phyloP scores from a whole-genome alignment of 495 filamentous ascomycete genomes.

The Mytilinidion resinicola region DNA sequence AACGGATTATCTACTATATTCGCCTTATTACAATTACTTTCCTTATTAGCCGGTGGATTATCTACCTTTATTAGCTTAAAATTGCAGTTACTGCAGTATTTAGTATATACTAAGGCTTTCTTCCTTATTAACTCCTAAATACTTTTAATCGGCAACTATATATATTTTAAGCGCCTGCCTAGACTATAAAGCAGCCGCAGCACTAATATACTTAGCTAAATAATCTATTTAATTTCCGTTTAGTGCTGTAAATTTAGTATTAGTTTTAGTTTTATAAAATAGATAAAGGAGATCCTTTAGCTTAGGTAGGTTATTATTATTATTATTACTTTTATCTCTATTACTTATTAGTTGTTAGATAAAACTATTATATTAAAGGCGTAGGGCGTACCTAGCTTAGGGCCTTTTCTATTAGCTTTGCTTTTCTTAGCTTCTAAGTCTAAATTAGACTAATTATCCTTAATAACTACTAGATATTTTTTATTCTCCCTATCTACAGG shows the following conservation, averaged over 20 bases:
- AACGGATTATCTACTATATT: not conserved
- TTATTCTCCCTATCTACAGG: not conserved
- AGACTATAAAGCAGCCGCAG: not conserved
- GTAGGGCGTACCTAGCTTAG: not conserved
- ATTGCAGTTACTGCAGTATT: not conserved
- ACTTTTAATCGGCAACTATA: not conserved
- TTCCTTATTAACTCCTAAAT: not conserved
- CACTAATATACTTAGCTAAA: too few relatives aligned
- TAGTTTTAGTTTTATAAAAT: not conserved
- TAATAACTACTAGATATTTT: not conserved
- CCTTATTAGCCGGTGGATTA: not conserved
- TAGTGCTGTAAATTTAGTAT: not conserved
- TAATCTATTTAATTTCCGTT: too few relatives aligned
- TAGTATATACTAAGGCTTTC: not conserved
- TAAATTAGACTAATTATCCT: not conserved
- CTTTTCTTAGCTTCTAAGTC: too few relatives aligned
- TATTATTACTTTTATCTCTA: not conserved
- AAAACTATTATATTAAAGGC: not conserved
- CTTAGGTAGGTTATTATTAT: not conserved
- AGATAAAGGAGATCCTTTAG: not conserved
- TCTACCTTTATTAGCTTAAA: not conserved
- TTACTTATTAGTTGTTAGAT: not conserved
- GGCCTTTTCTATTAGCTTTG: not conserved
- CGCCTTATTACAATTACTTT: not conserved
- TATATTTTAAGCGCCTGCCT: not conserved